Evolutionary conservation across 257 asterid genomes (phyloP), one percentile per base, ranked within the genome.

Genomic region (Salvia rosmarinus): DNA sequence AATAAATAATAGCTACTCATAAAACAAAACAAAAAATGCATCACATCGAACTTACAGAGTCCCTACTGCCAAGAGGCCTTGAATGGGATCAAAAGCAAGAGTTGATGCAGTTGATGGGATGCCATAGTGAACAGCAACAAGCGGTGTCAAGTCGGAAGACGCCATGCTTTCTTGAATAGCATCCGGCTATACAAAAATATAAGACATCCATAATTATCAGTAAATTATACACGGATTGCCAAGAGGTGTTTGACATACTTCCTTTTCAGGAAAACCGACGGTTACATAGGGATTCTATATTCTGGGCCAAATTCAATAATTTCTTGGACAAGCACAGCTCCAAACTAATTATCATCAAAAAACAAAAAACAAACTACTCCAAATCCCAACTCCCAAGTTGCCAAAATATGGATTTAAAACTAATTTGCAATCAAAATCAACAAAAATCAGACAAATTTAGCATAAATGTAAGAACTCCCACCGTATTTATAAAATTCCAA

Each of bases 91-190:
- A 68, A 84, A 95, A 71, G 95, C 90, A 61, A 95, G 81, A 77
- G 83, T 71, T 1, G 99, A 95, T 19, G 97, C 96, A 73, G 97
- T 87, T 25, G 94, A 84, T 66, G 99, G 98, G 70, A 95, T 88
- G 70, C 99, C 99, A 82, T 91, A 91, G 81, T 95, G 99, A 64
- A 84, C 89, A 68, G 80, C 64, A 74, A 91, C 84, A 58, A 78
- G 73, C 5, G 97, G 95, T 54, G 82, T 81, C 80, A 86, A 72
- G 16, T 81, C 83, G 39, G 80, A 64, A 13, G 78, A 51, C 56
- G 70, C 64, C 80, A 76, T 80, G 82, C 73, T 81, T 78, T 80
- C 78, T 50, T 66, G 78, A 23, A 70, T 14, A 54, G 43, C 79
- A 71, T 71, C 72, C 61, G 61, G 71, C 92, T 79, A 79, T 14